Base-by-base conservation (phyloP, 148 eudicot species). In the Chenopodium formosanum region DNA sequence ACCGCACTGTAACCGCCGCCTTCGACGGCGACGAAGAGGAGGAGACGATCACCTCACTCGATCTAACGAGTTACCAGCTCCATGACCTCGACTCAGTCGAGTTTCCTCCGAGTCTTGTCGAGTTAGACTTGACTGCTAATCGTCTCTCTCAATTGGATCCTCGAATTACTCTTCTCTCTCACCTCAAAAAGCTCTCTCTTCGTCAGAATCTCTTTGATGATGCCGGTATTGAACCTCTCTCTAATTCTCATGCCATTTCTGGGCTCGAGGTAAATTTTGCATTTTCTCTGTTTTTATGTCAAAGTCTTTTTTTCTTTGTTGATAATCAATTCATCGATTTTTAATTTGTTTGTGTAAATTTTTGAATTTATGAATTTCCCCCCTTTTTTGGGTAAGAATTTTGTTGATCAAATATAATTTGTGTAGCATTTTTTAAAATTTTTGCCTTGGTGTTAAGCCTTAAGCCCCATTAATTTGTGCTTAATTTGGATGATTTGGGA, bases 121-220 rank as follows among this genome's bases (percentile, higher is more conserved):
- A 96, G 89, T 84, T 96, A 23, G 99, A 96, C 92, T 77, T 96
- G 4, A 96, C 99, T 27, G 89, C 92, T 16, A 96, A 96, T 79
- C 97, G 99, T 1, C 84, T 96, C 63, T 86, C 93, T 23, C 81
- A 87, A 75, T 64, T 96, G 65, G 99, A 96, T 88, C 88, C 90
- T 56, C 93, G 98, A 58, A 90, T 96, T 31, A 83, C 82, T 6
- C 93, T 84, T 7, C 89, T 96, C 70, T 84, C 83, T 65, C 81
- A 86, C 58, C 93, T 96, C 75, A 94, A 89, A 80, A 96, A 89
- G 85, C 89, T 96, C 46, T 96, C 99, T 63, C 88, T 94, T 65
- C 97, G 99, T 58, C 99, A 96, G 83, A 96, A 96, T 81, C 95
- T 96, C 32, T 78, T 96, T 63, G 88, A 87, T 25, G 97, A 92